phyloP scores from a whole-genome alignment of 768 basidiomycete species.

The Mycena vulgaris region DNA sequence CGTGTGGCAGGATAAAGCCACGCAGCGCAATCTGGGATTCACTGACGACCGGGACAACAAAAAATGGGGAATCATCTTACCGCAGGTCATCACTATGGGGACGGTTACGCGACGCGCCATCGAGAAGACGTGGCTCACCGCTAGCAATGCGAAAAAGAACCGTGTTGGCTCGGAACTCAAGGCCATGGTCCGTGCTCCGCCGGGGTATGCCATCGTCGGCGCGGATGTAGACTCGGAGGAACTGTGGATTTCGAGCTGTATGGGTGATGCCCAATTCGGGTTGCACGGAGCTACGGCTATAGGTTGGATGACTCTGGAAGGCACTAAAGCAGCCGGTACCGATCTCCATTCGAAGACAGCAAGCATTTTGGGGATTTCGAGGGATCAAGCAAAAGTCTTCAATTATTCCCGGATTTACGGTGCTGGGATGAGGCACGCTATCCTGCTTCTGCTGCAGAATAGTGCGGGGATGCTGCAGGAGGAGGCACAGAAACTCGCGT shows the following conservation, averaged over 20 bases:
- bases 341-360: slow-evolving; percentile 98
- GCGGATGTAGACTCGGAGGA: slow-evolving; percentile 99
- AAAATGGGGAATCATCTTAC: slow-evolving; percentile 93
- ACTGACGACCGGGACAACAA: slow-evolving; percentile 46
- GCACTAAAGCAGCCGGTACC: slow-evolving; percentile 94
- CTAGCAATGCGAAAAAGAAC: slow-evolving; percentile 97
- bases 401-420: slow-evolving; percentile 99
- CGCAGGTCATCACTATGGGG: slow-evolving; percentile 98
- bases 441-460: slow-evolving; percentile 88
- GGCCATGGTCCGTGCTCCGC: slow-evolving; percentile 96
- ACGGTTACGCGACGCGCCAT: slow-evolving; percentile 98
- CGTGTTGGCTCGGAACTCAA: slow-evolving; percentile 99
- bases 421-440: slow-evolving; percentile 96
- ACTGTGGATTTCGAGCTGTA: slow-evolving; percentile 98
- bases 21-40: slow-evolving; percentile 68
- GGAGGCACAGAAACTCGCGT: slow-evolving; percentile 84
- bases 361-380: slow-evolving; percentile 90
- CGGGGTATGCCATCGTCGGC: slow-evolving; percentile 94
- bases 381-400: slow-evolving; percentile 98
- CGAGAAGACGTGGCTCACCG: slow-evolving; percentile 98
- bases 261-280: slow-evolving; percentile 99
- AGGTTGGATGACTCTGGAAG: slow-evolving; percentile 99
- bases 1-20: slow-evolving; percentile 75
- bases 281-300: slow-evolving; percentile 96
- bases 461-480: slow-evolving; percentile 85